phyloP scores from a whole-genome alignment of 768 basidiomycete genomes.

The Boletus sp. region DNA sequence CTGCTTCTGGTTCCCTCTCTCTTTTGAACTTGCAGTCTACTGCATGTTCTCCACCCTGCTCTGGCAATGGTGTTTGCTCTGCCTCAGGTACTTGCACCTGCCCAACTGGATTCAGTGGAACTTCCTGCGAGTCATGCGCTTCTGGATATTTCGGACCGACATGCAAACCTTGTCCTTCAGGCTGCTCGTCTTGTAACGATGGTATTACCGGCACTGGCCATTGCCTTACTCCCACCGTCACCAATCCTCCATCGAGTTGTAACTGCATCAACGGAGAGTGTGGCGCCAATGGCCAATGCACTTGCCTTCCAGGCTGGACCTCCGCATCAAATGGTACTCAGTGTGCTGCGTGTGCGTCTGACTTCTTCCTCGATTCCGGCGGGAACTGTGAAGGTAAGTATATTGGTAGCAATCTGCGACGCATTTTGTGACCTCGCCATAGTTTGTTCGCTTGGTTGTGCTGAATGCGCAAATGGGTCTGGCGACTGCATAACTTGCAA shows the following conservation, averaged over 20 bases:
- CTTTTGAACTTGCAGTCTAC: conserved; percentile 72
- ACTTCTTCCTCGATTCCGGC: conserved; percentile 68
- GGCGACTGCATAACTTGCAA: conserved; percentile 75
- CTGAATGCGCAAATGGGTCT: conserved; percentile 61
- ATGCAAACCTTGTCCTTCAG: conserved; percentile 68
- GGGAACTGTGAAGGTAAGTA: conserved; percentile 71
- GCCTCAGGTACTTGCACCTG: conserved; percentile 71
- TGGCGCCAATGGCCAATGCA: conserved; percentile 62
- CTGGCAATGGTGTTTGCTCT: conserved; percentile 71
- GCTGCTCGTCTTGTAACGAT: conserved; percentile 72
- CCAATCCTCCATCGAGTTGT: conserved; percentile 62
- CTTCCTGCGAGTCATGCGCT: conserved; percentile 77
- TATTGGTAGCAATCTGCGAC: background rate
- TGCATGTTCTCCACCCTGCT: conserved; percentile 73
- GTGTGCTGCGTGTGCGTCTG: conserved; percentile 70
- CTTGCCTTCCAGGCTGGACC: conserved; percentile 77
- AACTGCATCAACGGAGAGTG: conserved; percentile 85
- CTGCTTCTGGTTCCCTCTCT: conserved; percentile 47
- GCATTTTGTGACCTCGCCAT: conserved; percentile 2
- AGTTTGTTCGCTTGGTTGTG: conserved; percentile 77
- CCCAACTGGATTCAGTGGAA: conserved; percentile 69
- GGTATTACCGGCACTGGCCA: conserved; percentile 76
- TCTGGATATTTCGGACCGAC: conserved; percentile 71
- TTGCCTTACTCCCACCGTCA: conserved; percentile 54
- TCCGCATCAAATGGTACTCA: conserved; percentile 68